Evolutionary conservation across 176 grass and related monocot species (phyloP).

Genomic region (Lolium rigidum): DNA sequence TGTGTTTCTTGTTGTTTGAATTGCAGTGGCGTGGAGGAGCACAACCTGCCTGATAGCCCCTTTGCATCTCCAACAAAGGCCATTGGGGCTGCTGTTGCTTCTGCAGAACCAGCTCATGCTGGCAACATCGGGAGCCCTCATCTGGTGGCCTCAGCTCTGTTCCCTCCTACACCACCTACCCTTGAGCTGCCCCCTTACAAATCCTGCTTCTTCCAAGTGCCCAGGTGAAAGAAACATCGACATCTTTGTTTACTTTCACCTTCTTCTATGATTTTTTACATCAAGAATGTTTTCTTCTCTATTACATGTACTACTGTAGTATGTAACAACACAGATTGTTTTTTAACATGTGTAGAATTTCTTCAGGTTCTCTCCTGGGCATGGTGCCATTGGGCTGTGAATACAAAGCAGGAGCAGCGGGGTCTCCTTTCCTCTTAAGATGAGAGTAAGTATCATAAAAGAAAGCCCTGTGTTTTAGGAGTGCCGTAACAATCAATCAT

Average conservation of each 20-base stretch:
- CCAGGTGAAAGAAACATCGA: constrained; percentile 62
- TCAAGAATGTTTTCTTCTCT: neutral
- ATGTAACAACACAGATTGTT: neutral
- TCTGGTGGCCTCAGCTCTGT: constrained; percentile 59
- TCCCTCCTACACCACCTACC: constrained; percentile 51
- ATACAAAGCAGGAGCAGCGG: constrained; percentile 38
- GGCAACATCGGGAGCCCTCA: constrained; percentile 34
- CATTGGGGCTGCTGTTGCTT: constrained; percentile 27
- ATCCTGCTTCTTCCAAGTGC: constrained; percentile 86
- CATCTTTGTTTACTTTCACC: neutral
- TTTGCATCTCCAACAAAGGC: constrained; percentile 78
- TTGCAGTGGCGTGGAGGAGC: constrained; percentile 70
- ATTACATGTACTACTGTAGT: neutral
- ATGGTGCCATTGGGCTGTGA: constrained; percentile 88
- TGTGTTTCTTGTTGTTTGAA: constrained; percentile 39
- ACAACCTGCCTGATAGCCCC: constrained; percentile 80
- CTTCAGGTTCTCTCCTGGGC: constrained; percentile 72
- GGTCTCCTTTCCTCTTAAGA: constrained; percentile 41
- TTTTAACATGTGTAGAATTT: neutral
- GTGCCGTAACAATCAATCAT: constrained; percentile 1
- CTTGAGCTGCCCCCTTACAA: constrained; percentile 69
- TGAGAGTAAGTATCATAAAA: constrained; percentile 53
- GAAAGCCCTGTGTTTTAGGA: neutral
- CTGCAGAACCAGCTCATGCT: constrained; percentile 13
- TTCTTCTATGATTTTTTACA: neutral